Evolutionary conservation across 2,329 filamentous ascomycete species (phyloP).

Genomic region (Pseudogymnoascus verrucosus): DNA sequence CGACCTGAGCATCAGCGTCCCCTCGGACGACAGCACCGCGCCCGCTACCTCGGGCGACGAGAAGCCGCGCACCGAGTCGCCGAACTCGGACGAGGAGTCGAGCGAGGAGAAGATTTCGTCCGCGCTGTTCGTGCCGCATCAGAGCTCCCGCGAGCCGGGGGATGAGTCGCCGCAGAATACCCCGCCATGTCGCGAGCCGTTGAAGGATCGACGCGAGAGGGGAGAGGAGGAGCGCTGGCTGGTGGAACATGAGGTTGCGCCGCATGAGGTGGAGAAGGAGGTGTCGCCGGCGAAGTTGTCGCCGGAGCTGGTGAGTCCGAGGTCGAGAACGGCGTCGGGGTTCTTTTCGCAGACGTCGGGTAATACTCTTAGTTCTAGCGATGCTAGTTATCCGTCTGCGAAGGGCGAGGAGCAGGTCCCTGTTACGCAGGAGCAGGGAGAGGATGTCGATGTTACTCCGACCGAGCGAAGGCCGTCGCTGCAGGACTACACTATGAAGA

Average conservation of each 20-base stretch:
- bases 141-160: conserved; percentile 37
- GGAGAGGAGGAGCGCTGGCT: conserved; percentile 25
- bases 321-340: neutral
- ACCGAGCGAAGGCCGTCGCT: conserved; percentile 14
- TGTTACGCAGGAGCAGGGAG: conserved; percentile 11
- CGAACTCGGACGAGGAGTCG: conserved; percentile 41
- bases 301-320: neutral
- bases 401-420: neutral
- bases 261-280: conserved; percentile 30
- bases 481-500: neutral
- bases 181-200: conserved; percentile 17
- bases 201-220: conserved; percentile 13
- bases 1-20: neutral
- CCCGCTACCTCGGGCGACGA: neutral
- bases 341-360: conserved; percentile 22
- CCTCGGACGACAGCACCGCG: neutral
- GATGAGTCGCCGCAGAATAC: conserved; percentile 8
- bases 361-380: neutral
- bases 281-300: conserved; percentile 11
- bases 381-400: neutral
- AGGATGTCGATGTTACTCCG: conserved; percentile 19
- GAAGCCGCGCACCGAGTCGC: neutral
- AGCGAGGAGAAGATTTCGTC: conserved; percentile 83
- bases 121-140: conserved; percentile 73
- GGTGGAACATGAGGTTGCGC: conserved; percentile 26